Evolutionary conservation across 2,329 filamentous ascomycete genomes (phyloP), one percentile per base, ranked within the genome.

Genomic region (Venturia oleaginea): DNA sequence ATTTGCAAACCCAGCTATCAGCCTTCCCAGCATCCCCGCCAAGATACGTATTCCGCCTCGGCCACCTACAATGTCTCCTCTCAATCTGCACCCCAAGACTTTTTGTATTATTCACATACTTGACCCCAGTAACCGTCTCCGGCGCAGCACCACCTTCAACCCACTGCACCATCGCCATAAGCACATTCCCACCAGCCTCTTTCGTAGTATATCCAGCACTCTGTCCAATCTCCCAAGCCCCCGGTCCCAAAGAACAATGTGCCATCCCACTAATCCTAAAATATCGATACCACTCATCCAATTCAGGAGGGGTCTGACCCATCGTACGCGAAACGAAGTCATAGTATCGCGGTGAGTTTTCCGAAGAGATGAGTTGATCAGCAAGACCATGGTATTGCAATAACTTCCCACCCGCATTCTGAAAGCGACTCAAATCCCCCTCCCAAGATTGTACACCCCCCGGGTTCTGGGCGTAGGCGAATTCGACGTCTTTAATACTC

Each of bases 61-160:
- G 74, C 46, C 72, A 75, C 67, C 70, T 75, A 68, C 75, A 76
- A 65, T 76, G 75, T 27, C 70, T 71, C 38, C 74, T 69, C 67
- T 72, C 67, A 27, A 71, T 73, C 13, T 71, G 65, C 3, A 75
- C 70, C 0, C 74, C 74, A 17, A 68, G 43, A 24, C 64, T 67
- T 57, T 70, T 22, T 0, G 68, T 72, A 46, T 71, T 68, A 64
- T 75, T 73, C 6, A 64, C 38, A n/a, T 19, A 64, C 51, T 61
- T 61, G 7, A 37, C n/a, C 15, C 60, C 60, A 30, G 24, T 37
- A 32, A 73, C 62, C 11, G 63, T 68, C 59, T 62, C 59, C 24
- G 64, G 64, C 10, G 64, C 64, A 3, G 17, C 24, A 3, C 46
- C 64, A 6, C 38, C 24, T 24, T 65, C 64, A n/a, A 65, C 64